Evolutionary conservation across 768 basidiomycete genomes (phyloP).

Genomic region (Lactarius sanguifluus): DNA sequence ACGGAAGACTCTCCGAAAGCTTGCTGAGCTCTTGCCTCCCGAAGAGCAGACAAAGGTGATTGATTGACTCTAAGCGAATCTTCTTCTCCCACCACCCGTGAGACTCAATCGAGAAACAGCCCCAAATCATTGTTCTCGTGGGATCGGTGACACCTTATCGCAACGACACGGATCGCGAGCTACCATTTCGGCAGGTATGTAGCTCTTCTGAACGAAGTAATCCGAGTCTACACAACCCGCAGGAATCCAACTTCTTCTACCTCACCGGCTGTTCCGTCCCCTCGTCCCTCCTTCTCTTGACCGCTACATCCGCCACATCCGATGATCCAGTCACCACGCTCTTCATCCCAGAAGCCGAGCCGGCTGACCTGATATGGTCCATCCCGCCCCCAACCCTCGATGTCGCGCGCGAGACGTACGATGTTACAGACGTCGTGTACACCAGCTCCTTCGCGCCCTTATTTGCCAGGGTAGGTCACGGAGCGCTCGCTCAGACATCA

Average conservation of each 20-base stretch:
- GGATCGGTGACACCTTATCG: conserved; percentile 62
- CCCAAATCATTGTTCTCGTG: conserved; percentile 67
- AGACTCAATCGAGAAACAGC: conserved; percentile 41
- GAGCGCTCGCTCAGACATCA: too few relatives aligned
- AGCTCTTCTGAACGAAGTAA: conserved; percentile 32
- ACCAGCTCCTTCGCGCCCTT: conserved; percentile 46
- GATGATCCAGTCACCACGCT: conserved; percentile 49
- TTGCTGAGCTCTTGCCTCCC: conserved; percentile 50
- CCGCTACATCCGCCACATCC: conserved; percentile 50
- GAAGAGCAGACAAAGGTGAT: conserved; percentile 54
- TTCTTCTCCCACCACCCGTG: neutral
- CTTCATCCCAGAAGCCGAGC: conserved; percentile 75
- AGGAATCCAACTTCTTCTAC: conserved; percentile 89
- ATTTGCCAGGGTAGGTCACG: conserved; percentile 36
- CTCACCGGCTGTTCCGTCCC: conserved; percentile 79
- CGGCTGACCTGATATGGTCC: conserved; percentile 84
- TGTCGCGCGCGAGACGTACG: conserved; percentile 52
- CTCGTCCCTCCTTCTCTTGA: conserved; percentile 61
- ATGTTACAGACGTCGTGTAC: conserved; percentile 59
- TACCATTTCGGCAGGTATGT: conserved; percentile 55
- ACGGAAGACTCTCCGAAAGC: conserved; percentile 51
- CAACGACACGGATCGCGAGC: conserved; percentile 84
- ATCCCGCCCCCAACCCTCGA: conserved; percentile 73
- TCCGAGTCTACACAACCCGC: conserved; percentile 6
- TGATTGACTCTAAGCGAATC: neutral